These are phyloP conservation scores for Mortierella sp. DNA, from an alignment of 371 early-diverging fungal genomes.

Conservation along the genomic window DNA sequence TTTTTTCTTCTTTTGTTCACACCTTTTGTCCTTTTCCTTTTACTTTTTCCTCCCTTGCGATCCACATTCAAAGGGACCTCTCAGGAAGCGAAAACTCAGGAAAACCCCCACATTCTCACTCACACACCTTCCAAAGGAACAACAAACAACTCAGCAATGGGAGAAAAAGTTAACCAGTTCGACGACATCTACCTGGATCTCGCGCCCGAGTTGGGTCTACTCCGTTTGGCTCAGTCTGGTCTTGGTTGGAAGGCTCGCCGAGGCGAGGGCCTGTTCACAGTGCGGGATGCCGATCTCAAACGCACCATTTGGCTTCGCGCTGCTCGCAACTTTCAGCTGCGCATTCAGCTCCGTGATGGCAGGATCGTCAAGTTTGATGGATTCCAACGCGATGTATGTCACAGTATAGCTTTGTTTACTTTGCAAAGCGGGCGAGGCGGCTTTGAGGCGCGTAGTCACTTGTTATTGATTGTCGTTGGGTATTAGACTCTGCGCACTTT, in stretches of 20 bases:
- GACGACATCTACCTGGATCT: constrained; percentile 61
- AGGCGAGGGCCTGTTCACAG: constrained; percentile 71
- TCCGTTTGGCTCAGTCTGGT: constrained; percentile 85
- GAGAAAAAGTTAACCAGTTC: constrained; percentile 58
- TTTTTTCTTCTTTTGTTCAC: neutral
- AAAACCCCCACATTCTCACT: neutral
- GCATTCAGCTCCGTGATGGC: constrained; percentile 81
- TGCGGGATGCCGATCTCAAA: constrained; percentile 78
- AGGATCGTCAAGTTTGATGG: constrained; percentile 90
- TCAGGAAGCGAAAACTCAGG: neutral
- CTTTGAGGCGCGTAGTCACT: neutral
- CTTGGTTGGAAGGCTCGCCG: constrained; percentile 86
- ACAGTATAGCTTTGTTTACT: constrained; percentile 4
- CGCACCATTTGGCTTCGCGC: constrained; percentile 84
- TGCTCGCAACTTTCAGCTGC: constrained; percentile 88
- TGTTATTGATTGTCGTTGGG: neutral
- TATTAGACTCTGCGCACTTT: neutral
- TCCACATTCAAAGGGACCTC: neutral
- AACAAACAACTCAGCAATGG: constrained; percentile 15
- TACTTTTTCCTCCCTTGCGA: neutral
- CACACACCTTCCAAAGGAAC: no score
- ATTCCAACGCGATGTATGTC: constrained; percentile 82
- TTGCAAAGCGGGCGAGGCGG: neutral
- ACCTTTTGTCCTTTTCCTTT: neutral
- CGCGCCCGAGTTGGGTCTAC: constrained; percentile 65